phyloP scores from a whole-genome alignment of 129 eudicot genomes.

The Daucus carota region DNA sequence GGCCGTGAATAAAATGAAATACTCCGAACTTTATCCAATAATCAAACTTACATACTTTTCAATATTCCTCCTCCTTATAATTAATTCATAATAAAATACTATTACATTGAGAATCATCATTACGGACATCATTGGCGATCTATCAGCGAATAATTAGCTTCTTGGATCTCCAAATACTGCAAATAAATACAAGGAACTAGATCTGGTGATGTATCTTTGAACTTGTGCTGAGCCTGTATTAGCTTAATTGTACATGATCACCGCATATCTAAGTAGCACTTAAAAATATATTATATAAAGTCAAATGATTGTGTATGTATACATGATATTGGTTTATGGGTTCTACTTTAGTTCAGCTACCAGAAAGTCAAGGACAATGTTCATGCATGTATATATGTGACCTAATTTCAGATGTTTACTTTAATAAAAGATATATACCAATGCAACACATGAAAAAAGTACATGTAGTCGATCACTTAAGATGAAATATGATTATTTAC shows the following conservation, averaged over 20 bases:
- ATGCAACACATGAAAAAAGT: too few species aligned
- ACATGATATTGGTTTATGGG: not conserved
- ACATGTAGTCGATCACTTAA: too few species aligned
- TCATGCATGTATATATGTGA: not conserved
- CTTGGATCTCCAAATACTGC: not conserved
- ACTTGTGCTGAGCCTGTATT: not conserved
- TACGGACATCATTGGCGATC: not conserved
- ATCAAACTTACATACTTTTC: not conserved
- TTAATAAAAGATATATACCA: too few species aligned
- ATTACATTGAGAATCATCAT: not conserved
- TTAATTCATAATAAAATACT: not conserved
- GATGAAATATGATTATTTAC: too few species aligned
- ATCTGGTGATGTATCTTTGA: not conserved
- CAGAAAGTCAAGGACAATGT: not conserved
- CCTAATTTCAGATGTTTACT: too few species aligned
- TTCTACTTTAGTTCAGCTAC: not conserved
- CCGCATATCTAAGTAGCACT: not conserved
- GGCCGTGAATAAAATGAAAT: not conserved
- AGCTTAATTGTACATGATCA: not conserved
- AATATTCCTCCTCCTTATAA: not conserved
- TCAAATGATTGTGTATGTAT: not conserved
- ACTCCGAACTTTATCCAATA: not conserved
- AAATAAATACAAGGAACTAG: not conserved
- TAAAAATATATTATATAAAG: not conserved
- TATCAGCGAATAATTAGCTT: not conserved